These are phyloP conservation scores for Saturnispora gosingensis DNA, from an alignment of 805 yeast genomes.

Conservation along the genomic window DNA sequence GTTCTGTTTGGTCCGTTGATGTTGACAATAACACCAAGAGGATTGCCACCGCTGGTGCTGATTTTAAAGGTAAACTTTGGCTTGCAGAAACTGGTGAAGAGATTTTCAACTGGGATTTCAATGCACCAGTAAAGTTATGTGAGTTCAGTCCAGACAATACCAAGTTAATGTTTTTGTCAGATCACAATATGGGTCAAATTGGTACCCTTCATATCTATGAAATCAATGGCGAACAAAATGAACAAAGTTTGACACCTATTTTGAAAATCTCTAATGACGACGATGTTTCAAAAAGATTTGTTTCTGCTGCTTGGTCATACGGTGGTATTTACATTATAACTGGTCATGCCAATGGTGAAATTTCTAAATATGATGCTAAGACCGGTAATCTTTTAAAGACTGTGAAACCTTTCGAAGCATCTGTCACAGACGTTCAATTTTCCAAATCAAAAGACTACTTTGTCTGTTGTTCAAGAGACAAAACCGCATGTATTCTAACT, in stretches of 20 bases:
- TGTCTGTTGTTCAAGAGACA: constrained; percentile 88
- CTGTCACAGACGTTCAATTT: constrained; percentile 84
- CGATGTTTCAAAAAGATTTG: constrained; percentile 43
- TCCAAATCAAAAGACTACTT: constrained; percentile 81
- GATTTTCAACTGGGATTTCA: constrained; percentile 60
- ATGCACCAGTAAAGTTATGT: constrained; percentile 86
- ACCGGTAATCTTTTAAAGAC: constrained; percentile 63
- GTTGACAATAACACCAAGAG: constrained; percentile 60
- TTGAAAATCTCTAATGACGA: constrained; percentile 47
- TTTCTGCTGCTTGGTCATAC: constrained; percentile 84
- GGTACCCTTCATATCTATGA: constrained; percentile 69
- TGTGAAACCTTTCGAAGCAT: constrained; percentile 62
- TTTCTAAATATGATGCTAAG: constrained; percentile 68
- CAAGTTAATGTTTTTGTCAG: constrained; percentile 68
- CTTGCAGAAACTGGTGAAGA: constrained; percentile 68
- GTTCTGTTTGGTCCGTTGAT: constrained; percentile 94
- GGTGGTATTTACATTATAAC: constrained; percentile 67
- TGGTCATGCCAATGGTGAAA: constrained; percentile 80
- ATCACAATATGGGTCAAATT: constrained; percentile 82
- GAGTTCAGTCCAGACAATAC: constrained; percentile 71
- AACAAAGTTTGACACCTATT: constrained; percentile 46
- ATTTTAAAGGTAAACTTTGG: constrained; percentile 80
- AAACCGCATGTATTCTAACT: constrained; percentile 68
- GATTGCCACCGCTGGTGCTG: constrained; percentile 87
- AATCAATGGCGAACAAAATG: constrained; percentile 37